Conservation (phyloP, 2,329 filamentous ascomycete species). For the Coleophoma crateriformis region DNA sequence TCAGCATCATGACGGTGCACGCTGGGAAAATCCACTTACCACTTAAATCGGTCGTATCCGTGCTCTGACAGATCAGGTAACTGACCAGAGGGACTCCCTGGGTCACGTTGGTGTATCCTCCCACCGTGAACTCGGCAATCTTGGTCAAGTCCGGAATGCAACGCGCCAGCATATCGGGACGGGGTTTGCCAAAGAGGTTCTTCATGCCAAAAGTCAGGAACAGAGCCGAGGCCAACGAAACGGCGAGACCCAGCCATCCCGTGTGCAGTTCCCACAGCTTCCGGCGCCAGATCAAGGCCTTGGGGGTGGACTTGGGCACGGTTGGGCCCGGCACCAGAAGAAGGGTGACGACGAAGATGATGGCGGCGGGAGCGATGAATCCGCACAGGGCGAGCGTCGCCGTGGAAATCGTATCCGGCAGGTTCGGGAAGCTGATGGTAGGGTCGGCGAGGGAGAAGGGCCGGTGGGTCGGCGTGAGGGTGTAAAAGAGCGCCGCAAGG, state of each 20-base stretch:
- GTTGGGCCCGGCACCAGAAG: constrained; percentile 65
- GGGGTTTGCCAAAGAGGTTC: constrained; percentile 56
- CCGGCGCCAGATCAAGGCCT: constrained; percentile 62
- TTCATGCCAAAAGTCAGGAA: constrained; percentile 82
- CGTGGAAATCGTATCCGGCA: constrained; percentile 66
- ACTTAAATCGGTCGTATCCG: constrained; percentile 52
- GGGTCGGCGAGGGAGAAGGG: constrained; percentile 70
- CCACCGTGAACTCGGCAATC: constrained; percentile 53
- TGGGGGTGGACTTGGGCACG: constrained; percentile 53
- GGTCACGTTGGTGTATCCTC: constrained; percentile 47
- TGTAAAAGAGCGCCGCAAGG: constrained; percentile 53
- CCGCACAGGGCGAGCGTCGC: constrained; percentile 61
- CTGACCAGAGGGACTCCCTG: constrained; percentile 63
- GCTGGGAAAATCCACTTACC: constrained; percentile 23
- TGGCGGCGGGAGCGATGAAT: constrained; percentile 56
- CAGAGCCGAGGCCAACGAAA: constrained; percentile 65
- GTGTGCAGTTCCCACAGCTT: constrained; percentile 86
- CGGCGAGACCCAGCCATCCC: constrained; percentile 72
- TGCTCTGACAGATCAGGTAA: constrained; percentile 67
- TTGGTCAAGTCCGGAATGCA: constrained; percentile 49
- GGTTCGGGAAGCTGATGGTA: constrained; percentile 73
- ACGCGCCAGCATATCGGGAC: constrained; percentile 43
- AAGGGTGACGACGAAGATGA: constrained; percentile 57
- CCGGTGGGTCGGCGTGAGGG: constrained; percentile 58
- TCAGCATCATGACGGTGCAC: too few species aligned